Conservation (phyloP, 192 early-diverging fungal genomes). For the Rhizophagus sp. region DNA sequence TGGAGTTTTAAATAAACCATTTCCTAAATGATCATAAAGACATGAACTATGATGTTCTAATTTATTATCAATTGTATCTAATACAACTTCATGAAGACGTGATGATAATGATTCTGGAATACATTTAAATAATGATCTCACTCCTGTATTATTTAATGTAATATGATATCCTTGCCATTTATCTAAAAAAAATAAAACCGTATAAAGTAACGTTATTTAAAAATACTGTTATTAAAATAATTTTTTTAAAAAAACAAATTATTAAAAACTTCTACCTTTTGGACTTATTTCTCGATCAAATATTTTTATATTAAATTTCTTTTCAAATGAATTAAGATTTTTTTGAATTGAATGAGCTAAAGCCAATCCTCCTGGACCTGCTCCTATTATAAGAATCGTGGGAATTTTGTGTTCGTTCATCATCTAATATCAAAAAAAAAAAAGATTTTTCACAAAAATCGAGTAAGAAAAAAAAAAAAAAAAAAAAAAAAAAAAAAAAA, state of each 20-base stretch:
- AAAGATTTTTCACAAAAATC: too few relatives aligned
- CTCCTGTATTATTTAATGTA: background rate
- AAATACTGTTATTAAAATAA: too few relatives aligned
- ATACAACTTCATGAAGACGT: constrained; percentile 1
- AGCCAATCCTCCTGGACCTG: background rate
- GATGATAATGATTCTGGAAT: background rate
- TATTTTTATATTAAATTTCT: constrained; percentile 20
- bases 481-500: background rate
- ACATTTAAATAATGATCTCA: background rate
- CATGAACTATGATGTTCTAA: background rate
- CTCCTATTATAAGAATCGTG: constrained; percentile 7
- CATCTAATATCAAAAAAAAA: background rate
- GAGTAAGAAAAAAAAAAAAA: too few relatives aligned
- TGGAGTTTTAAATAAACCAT: background rate
- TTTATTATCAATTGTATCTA: background rate
- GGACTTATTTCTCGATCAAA: constrained; percentile 5
- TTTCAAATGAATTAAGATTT: background rate
- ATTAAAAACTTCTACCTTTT: too few relatives aligned
- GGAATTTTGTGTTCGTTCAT: background rate
- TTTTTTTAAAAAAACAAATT: too few relatives aligned
- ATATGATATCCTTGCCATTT: constrained; percentile 6
- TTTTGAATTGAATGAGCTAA: background rate
- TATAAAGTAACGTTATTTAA: too few relatives aligned
- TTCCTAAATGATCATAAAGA: background rate
- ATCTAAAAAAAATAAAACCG: background rate